These are phyloP conservation scores for Sphaerulina vaccinii DNA, from an alignment of 2,329 filamentous ascomycete species.

Conservation along the genomic window DNA sequence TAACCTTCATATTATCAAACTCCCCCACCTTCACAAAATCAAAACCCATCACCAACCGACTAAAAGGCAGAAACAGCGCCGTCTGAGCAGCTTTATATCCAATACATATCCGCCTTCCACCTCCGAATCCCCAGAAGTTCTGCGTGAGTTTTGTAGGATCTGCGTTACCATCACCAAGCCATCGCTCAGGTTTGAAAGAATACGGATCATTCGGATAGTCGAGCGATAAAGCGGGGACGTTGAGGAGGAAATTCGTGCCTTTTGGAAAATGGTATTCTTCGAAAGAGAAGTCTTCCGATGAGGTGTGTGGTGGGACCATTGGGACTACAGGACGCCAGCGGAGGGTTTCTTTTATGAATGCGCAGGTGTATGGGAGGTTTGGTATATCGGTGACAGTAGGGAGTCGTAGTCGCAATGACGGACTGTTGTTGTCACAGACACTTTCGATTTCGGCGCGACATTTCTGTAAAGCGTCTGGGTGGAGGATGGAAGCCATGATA, in stretches of 20 bases:
- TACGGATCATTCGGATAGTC: conserved; percentile 13
- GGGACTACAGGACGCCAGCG: conserved; percentile 17
- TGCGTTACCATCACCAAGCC: conserved; percentile 8
- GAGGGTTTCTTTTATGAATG: conserved; percentile 18
- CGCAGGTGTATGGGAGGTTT: conserved; percentile 9
- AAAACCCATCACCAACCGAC: conserved; percentile 9
- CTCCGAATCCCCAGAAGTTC: conserved; percentile 17
- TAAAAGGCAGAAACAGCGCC: conserved; percentile 12
- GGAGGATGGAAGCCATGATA: conserved; percentile 11
- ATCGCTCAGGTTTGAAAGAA: conserved; percentile 11
- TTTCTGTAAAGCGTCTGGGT: conserved; percentile 2
- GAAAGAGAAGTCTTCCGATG: conserved; percentile 13
- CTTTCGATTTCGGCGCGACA: conserved; percentile 9
- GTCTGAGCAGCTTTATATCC: conserved; percentile 16
- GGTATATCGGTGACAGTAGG: conserved; percentile 7
- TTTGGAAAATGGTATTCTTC: conserved; percentile 13
- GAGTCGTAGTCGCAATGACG: background rate
- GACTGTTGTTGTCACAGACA: background rate
- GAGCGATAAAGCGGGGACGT: conserved; percentile 9
- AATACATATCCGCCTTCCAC: conserved; percentile 16
- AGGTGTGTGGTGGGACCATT: conserved; percentile 14
- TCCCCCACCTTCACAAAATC: conserved; percentile 12
- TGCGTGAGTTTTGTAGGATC: conserved; percentile 1
- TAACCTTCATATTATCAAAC: conserved; percentile 15
- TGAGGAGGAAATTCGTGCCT: conserved; percentile 17